phyloP scores from a whole-genome alignment of 768 basidiomycete genomes.

The Crassisporium funariophilum region DNA sequence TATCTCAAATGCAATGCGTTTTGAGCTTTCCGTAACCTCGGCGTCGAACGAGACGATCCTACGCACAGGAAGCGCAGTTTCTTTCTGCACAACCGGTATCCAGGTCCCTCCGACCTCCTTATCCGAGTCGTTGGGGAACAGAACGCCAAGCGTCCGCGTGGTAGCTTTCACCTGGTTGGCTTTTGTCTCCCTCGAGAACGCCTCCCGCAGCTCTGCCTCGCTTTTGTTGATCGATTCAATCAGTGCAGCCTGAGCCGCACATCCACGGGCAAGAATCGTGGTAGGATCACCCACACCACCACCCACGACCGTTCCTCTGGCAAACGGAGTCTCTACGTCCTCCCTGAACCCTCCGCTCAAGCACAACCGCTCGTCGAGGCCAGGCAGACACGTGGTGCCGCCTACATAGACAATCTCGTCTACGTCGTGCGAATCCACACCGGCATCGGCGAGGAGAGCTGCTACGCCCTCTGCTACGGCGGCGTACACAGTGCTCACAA shows the following conservation, averaged over 20 bases:
- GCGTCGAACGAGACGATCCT: slow-evolving; percentile 62
- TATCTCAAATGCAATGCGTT: slow-evolving; percentile 65
- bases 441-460: slow-evolving; percentile 52
- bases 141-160: slow-evolving; percentile 61
- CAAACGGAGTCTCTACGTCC: slow-evolving; percentile 65
- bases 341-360: slow-evolving; percentile 56
- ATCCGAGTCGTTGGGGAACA: slow-evolving; percentile 55
- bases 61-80: slow-evolving; percentile 72
- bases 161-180: slow-evolving; percentile 49
- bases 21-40: slow-evolving; percentile 42
- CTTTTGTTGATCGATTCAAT: slow-evolving; percentile 50
- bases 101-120: slow-evolving; percentile 61
- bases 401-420: slow-evolving; percentile 84
- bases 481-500: slow-evolving; percentile 61
- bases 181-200: slow-evolving; percentile 46
- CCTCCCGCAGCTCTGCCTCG: slow-evolving; percentile 50
- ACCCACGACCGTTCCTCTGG: slow-evolving; percentile 65
- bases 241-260: slow-evolving; percentile 71
- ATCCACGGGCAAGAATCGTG: slow-evolving; percentile 75
- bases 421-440: slow-evolving; percentile 64
- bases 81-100: slow-evolving; percentile 66
- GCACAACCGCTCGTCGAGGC: slow-evolving; percentile 63
- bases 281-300: slow-evolving; percentile 80
- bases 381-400: slow-evolving; percentile 73
- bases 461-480: slow-evolving; percentile 52